Evolutionary conservation across 2,329 filamentous ascomycete species (phyloP).

Genomic region (Pseudogymnoascus sp.): DNA sequence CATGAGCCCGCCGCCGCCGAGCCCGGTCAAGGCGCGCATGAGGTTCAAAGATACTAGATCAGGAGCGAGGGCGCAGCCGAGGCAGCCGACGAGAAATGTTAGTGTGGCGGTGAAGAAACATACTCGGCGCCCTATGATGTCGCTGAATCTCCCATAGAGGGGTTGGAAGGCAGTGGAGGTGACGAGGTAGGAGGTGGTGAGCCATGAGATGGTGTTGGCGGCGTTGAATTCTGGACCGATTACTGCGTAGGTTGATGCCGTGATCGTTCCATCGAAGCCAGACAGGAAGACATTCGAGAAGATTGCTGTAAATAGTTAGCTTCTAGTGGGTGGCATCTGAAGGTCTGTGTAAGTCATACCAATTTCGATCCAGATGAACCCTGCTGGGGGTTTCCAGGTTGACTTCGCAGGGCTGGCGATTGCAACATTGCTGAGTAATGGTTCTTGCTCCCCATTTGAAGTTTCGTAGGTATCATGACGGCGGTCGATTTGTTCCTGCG

Average conservation of each 20-base stretch:
- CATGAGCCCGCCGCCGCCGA: slow-evolving; percentile 60
- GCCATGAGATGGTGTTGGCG: slow-evolving; percentile 65
- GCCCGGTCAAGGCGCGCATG: slow-evolving; percentile 57
- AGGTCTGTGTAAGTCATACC: slow-evolving; percentile 25
- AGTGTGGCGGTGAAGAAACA: slow-evolving; percentile 57
- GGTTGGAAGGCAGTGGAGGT: slow-evolving; percentile 66
- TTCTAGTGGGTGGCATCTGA: neutral
- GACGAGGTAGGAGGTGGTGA: slow-evolving; percentile 64
- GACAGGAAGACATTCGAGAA: slow-evolving; percentile 57
- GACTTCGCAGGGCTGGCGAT: neutral
- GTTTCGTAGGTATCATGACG: slow-evolving; percentile 1
- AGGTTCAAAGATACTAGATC: slow-evolving; percentile 52
- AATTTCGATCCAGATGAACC: slow-evolving; percentile 50
- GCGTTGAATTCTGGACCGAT: slow-evolving; percentile 67
- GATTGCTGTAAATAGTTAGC: slow-evolving; percentile 34
- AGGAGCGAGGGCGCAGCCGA: slow-evolving; percentile 54
- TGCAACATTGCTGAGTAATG: neutral
- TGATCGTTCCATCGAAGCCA: slow-evolving; percentile 65
- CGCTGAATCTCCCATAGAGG: slow-evolving; percentile 61
- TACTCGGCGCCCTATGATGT: slow-evolving; percentile 55
- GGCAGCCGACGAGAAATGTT: slow-evolving; percentile 53
- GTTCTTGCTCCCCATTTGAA: neutral
- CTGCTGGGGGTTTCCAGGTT: slow-evolving; percentile 39
- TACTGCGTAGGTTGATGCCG: slow-evolving; percentile 63
- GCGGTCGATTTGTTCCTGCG: neutral